phyloP scores from a whole-genome alignment of 148 eudicot genomes.

The Talinum fruticosum region DNA sequence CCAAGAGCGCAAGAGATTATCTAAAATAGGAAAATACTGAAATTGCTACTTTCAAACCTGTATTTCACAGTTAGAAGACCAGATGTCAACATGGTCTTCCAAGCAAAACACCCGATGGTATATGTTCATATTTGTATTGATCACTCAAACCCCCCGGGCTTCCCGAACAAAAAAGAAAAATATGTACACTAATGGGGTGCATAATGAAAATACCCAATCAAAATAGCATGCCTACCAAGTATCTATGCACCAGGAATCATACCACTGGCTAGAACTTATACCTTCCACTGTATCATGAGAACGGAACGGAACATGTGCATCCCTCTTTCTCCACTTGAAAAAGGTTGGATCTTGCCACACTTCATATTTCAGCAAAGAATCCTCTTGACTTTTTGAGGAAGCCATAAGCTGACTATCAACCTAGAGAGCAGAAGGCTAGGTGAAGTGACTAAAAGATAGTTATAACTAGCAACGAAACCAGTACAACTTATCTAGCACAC shows the following conservation, averaged over 20 bases:
- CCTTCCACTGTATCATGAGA: constrained; percentile 92
- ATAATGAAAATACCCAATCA: background rate
- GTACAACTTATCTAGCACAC: background rate
- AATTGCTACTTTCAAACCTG: background rate
- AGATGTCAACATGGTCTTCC: background rate
- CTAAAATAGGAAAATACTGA: background rate
- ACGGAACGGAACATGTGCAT: constrained; percentile 77
- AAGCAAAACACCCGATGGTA: background rate
- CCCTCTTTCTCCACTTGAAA: constrained; percentile 94
- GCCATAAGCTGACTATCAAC: constrained; percentile 43
- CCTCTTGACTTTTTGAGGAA: constrained; percentile 42
- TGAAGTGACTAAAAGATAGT: background rate
- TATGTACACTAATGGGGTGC: background rate
- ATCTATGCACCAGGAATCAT: background rate
- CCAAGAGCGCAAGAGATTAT: background rate
- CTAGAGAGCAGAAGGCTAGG: constrained; percentile 14
- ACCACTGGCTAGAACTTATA: constrained; percentile 18
- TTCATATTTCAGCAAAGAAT: constrained; percentile 44
- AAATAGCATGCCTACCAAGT: background rate
- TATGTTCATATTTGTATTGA: background rate
- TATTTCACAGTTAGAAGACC: background rate
- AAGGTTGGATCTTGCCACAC: constrained; percentile 87
- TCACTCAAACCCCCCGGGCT: background rate
- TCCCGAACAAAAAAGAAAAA: background rate
- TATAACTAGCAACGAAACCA: background rate